Evolutionary conservation across 2,329 filamentous ascomycete species (phyloP).

Genomic region (Clarireedia homoeocarpa): DNA sequence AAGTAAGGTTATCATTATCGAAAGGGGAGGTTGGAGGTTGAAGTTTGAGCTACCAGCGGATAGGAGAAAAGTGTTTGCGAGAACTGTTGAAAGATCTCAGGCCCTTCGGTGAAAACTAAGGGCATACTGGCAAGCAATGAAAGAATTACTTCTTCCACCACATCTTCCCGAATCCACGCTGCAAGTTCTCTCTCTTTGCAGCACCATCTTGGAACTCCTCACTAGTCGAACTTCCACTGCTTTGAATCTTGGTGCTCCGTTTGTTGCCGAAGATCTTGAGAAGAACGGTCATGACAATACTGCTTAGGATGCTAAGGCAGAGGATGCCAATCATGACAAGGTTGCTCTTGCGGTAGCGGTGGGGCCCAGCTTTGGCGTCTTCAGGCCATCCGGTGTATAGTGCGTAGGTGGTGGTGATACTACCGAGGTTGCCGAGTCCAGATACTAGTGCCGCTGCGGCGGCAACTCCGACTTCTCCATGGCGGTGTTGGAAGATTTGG

Average conservation of each 20-base stretch:
- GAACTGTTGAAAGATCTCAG: conserved; percentile 22
- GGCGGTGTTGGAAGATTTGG: conserved; percentile 81
- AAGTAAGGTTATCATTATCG: background rate
- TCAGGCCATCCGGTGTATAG: conserved; percentile 80
- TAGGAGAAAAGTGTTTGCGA: background rate
- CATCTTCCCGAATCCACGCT: conserved; percentile 48
- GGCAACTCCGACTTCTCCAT: conserved; percentile 85
- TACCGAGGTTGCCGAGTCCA: conserved; percentile 78
- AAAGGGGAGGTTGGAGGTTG: conserved; percentile 13
- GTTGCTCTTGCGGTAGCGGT: conserved; percentile 76
- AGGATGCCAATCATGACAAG: conserved; percentile 83
- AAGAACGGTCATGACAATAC: conserved; percentile 58
- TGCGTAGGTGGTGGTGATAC: conserved; percentile 81
- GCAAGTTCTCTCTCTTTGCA: conserved; percentile 47
- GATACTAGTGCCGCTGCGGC: conserved; percentile 80
- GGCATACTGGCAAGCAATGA: background rate
- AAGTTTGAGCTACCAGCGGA: conserved; percentile 15
- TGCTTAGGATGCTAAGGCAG: conserved; percentile 66
- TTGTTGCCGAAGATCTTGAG: conserved; percentile 51
- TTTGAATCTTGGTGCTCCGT: conserved; percentile 39
- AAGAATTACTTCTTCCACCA: conserved; percentile 22
- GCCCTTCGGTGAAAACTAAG: background rate
- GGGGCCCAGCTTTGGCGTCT: conserved; percentile 59
- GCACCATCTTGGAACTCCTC: conserved; percentile 50
- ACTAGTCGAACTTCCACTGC: conserved; percentile 30